Evolutionary conservation across 495 filamentous ascomycete species (phyloP), one percentile per base, ranked within the genome.

Genomic region (Aspergillus coremiiformis): DNA sequence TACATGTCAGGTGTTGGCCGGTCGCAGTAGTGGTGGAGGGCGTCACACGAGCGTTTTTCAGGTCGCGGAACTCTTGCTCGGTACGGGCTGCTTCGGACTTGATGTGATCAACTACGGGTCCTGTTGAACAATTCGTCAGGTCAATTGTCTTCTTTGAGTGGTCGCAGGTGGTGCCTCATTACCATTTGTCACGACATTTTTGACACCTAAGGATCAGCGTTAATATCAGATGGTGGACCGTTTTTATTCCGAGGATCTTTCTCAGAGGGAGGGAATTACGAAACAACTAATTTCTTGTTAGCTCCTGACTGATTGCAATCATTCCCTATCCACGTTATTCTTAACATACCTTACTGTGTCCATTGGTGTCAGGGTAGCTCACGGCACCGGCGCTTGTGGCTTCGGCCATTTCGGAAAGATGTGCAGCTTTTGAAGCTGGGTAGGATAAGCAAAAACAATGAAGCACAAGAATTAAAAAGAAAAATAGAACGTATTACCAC

Each of bases 1-100:
- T 79, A 82, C 80, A 86, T 44, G 90, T 96, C 72, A 97, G 70
- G 22, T 85, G 85, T 66, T 96, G 91, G 59, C 89, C 90, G 62
- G 84, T 94, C 56, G 82, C 83, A 59, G 89, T 81, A 32, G 79
- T 79, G 52, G 83, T 75, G 29, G 78, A 69, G 37, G 89, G 87
- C 44, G 82, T 81, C 48, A 79, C 76, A 54, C 85, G 85, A 50
- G 86, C 60, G 55, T 81, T 79, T 59, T 86, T 84, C 48, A 96
- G 75, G 61, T 88, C 86, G 63, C 77, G 79, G 57, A 95, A 78
- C 73, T 95, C 89, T 56, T 73, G 69, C 46, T 74, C 66, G 45
- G 89, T 89, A 72, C 86, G 87, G 54, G 79, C 77, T 44, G 72
- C 71, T 66, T 94, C 80, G 56, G 84, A 76, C 68, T 85, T 87